Evolutionary conservation across 352 stramenopile species (phyloP).

Genomic region (Pythium rhizo-oryzae): DNA sequence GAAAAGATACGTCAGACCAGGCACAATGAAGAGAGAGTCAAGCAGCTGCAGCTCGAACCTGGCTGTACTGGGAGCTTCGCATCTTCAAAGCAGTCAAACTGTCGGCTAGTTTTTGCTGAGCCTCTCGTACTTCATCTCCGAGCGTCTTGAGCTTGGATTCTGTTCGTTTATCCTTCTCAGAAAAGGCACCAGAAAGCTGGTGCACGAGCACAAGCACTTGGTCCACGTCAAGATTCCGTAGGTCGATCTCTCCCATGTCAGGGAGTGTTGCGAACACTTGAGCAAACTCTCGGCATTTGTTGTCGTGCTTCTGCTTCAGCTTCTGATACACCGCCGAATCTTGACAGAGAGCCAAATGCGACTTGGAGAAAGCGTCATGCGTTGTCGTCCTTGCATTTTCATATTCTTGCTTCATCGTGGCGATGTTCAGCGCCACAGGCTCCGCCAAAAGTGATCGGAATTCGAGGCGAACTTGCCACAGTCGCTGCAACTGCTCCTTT

Average conservation of each 20-base stretch:
- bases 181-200: slow-evolving; percentile 28
- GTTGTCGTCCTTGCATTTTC: slow-evolving; percentile 53
- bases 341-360: slow-evolving; percentile 46
- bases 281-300: slow-evolving; percentile 40
- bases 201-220: slow-evolving; percentile 29
- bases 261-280: slow-evolving; percentile 26
- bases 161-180: slow-evolving; percentile 30
- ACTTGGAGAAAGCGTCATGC: slow-evolving; percentile 68
- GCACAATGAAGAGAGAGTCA: not conserved
- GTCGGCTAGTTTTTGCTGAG: slow-evolving; percentile 33
- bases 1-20: not conserved
- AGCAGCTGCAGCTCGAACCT: slow-evolving; percentile 40
- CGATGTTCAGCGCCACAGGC: slow-evolving; percentile 67
- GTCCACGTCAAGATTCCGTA: slow-evolving; percentile 25
- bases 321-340: slow-evolving; percentile 52
- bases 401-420: slow-evolving; percentile 83
- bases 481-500: slow-evolving; percentile 62
- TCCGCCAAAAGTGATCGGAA: slow-evolving; percentile 77
- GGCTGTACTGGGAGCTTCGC: slow-evolving; percentile 56
- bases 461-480: slow-evolving; percentile 74
- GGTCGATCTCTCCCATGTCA: slow-evolving; percentile 28
- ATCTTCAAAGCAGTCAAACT: slow-evolving; percentile 35
- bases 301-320: slow-evolving; percentile 64
- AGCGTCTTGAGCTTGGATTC: slow-evolving; percentile 32
- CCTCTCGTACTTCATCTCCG: slow-evolving; percentile 45